Percentiles rank a stretch among this genome's conserved stretches.
These are phyloP conservation scores for Sphagnum magellanicum DNA, from an alignment of 228 moss, liverwort and hornwort genomes.

Conservation along the genomic window DNA sequence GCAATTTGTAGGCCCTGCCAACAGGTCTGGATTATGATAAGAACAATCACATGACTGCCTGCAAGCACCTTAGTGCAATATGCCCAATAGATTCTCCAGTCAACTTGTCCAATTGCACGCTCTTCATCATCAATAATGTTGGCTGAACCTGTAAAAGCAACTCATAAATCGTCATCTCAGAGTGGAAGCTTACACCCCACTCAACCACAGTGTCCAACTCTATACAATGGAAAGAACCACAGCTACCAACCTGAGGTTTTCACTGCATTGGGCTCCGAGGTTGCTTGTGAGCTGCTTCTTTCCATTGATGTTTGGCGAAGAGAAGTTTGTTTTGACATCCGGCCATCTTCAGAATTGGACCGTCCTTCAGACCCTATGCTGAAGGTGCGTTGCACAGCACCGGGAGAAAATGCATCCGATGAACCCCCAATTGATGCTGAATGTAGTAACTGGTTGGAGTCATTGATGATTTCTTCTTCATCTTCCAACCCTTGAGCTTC, in stretches of 20 bases:
- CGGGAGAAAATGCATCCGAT: neutral
- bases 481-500: conserved; percentile 4
- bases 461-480: neutral
- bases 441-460: no score
- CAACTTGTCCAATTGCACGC: conserved; percentile 33
- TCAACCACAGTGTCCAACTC: neutral
- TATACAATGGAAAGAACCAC: no score
- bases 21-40: conserved; percentile 25
- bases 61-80: conserved; percentile 30
- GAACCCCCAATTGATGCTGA: neutral
- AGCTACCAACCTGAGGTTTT: no score
- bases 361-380: no score
- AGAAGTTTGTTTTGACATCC: no score
- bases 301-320: no score
- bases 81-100: conserved; percentile 25
- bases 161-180: no score
- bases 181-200: neutral
- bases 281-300: no score
- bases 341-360: no score
- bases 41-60: conserved; percentile 21
- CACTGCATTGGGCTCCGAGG: no score
- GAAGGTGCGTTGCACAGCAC: no score
- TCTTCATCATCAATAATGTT: conserved; percentile 35
- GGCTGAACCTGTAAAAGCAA: conserved; percentile 5
- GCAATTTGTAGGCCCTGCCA: conserved; percentile 48